A percentile compares a stretch with the other conserved stretches of the same genome.
Conservation (phyloP, 352 stramenopile species). For the Hyaloperonospora arabidopsidis region DNA sequence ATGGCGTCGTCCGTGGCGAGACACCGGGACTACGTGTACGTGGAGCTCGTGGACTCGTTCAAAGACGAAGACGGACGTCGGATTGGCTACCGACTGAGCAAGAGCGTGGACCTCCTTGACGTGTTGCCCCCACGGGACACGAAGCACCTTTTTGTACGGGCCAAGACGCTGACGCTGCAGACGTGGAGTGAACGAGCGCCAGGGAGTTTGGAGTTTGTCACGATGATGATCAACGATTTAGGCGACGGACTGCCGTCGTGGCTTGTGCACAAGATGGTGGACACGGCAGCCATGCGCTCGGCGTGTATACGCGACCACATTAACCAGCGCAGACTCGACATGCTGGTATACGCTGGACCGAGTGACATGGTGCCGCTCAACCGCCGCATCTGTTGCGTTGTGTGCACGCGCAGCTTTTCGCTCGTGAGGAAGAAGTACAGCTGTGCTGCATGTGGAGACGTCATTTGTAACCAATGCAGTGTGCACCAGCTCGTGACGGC, state of each 20-base stretch:
- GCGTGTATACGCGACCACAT: slow-evolving; percentile 73
- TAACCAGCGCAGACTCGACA: slow-evolving; percentile 63
- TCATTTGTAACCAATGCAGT: slow-evolving; percentile 77
- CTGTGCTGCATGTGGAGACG: slow-evolving; percentile 68
- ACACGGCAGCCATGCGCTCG: slow-evolving; percentile 62
- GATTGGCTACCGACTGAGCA: slow-evolving; percentile 64
- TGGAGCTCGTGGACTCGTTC: slow-evolving; percentile 79
- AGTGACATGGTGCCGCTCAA: slow-evolving; percentile 66
- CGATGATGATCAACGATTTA: slow-evolving; percentile 79
- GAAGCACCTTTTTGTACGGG: slow-evolving; percentile 54
- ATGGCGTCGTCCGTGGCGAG: slow-evolving; percentile 65
- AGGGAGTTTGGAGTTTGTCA: slow-evolving; percentile 60
- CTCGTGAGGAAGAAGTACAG: slow-evolving; percentile 84
- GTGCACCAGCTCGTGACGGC: slow-evolving; percentile 66
- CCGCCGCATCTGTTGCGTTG: slow-evolving; percentile 63
- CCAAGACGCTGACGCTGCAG: slow-evolving; percentile 66
- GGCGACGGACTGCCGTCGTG: slow-evolving; percentile 65
- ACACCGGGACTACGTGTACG: slow-evolving; percentile 77
- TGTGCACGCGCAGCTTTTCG: slow-evolving; percentile 79
- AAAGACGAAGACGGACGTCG: slow-evolving; percentile 46
- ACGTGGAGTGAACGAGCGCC: slow-evolving; percentile 56
- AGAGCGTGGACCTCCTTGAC: slow-evolving; percentile 68
- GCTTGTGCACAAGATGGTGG: slow-evolving; percentile 79
- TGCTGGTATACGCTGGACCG: slow-evolving; percentile 56
- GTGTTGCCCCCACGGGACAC: slow-evolving; percentile 36